Evolutionary conservation across 345 rosid species (phyloP).

Genomic region (Odontarrhena argentea): DNA sequence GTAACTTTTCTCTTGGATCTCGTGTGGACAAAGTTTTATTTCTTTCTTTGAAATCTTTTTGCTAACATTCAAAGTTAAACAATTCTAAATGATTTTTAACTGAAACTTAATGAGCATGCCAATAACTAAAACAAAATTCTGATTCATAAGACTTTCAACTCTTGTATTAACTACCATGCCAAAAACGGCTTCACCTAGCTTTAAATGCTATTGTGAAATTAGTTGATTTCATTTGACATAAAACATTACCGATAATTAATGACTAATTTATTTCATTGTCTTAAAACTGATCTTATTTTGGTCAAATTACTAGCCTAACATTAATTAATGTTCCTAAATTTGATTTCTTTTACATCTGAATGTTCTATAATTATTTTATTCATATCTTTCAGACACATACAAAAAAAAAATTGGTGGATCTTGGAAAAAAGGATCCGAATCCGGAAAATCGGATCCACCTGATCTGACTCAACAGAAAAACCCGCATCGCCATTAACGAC

Average conservation of each 20-base stretch:
- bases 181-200: conserved; percentile 26
- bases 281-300: background rate
- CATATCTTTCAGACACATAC: conserved; percentile 6
- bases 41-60: background rate
- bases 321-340: background rate
- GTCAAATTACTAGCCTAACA: conserved; percentile 30
- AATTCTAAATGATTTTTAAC: too few species aligned
- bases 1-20: background rate
- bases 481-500: conserved; percentile 31
- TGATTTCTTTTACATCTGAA: conserved; percentile 1
- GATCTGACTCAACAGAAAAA: conserved; percentile 14
- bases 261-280: conserved; percentile 2
- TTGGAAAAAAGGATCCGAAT: conserved; percentile 31
- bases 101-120: too few species aligned
- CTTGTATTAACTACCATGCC: background rate
- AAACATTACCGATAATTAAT: conserved; percentile 6
- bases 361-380: conserved; percentile 14
- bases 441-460: conserved; percentile 33
- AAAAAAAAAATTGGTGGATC: background rate
- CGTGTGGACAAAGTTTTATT: conserved; percentile 5
- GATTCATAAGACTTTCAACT: background rate
- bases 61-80: background rate
- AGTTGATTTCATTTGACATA: background rate
- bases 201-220: background rate
- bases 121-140: too few species aligned